Evolutionary conservation across 257 asterid species (phyloP), one percentile per base, ranked within the genome.

Genomic region (Datura wrightii): DNA sequence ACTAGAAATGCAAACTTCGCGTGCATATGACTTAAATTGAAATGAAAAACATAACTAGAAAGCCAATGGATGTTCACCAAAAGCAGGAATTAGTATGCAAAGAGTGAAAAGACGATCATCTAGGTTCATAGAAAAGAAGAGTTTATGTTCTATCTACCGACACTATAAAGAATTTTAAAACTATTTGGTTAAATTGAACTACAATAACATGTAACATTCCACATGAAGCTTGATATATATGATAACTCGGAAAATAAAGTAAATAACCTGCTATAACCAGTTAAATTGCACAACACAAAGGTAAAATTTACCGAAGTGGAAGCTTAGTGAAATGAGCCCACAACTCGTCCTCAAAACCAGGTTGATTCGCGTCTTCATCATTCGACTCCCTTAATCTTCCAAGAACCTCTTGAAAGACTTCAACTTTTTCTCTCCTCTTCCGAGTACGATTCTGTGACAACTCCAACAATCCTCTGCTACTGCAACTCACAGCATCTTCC

Each of bases 401-500:
- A 87, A 95, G 81, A 3, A 95, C 97, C 16, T 94, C 97, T 18
- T 90, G 85, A 87, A 86, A 95, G 3, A 95, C 97, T 84, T 93
- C 97, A 67, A 88, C 89, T 92, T 92, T 94, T 81, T 91, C 93
- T 86, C 91, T 90, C 63, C 87, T 90, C 86, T 89, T 91, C 85
- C 94, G 90, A 85, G 88, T 86, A 19, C 85, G 89, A 82, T 89
- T 86, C 86, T 93, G 95, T 18, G 92, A 88, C 85, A 91, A 90
- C 86, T 92, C 97, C 1, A 2, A 50, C 16, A 97, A 93, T 55
- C 93, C 94, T 89, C 88, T 86, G 85, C 97, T 92, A 84, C 93
- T 91, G 80, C 94, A 91, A 92, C 98, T 91, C 90, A 90, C 93
- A 58, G 91, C 89, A 83, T 94, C 98, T 84, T 91, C 99, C 98